Base-by-base conservation (phyloP, 1,139 yeast genomes). In the Pichia inconspicua region DNA sequence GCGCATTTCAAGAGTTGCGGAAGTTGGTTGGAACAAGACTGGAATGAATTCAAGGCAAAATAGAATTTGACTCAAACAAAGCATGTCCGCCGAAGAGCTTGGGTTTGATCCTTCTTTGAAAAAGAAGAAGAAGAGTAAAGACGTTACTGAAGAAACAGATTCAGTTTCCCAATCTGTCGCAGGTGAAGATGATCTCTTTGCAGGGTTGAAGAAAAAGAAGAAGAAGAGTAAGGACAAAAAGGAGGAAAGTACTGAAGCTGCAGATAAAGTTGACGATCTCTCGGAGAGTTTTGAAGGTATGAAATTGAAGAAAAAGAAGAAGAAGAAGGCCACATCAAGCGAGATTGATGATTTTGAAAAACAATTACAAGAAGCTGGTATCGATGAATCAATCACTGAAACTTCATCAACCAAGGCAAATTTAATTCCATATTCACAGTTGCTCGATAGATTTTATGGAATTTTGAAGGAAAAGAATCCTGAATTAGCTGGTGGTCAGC, bases 401-500 rank as follows among this genome's bases (percentile, higher is more conserved):
- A 58, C 58, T 46, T 59, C 63, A 17, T 57, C 63, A 17, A 58
- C 63, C 19, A 73, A 69, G 11, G 46, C 46, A 37, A 76, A 77
- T 45, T 92, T 87, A 40, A 73, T 88, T 58, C 80, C 94, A 53
- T 92, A 90, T 69, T 82, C 82, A 53, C 79, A 77, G 45, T 78
- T 92, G 56, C 77, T 92, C 60, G 76, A 84, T 49, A 80, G 97
- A 66, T 90, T 94, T 66, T 92, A 89, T 73, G 71, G 74, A 49
- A 83, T 90, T 55, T 78, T 94, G 62, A 88, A 87, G 63, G 84
- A 86, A 58, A 90, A 92, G 72, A 94, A 92, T 72, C 99, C 99
- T 52, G 98, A 92, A 67, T 78, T 94, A 63, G 98, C 97, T 44
- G 97, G 97, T 60, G 97, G 92, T 66, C 82, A 95, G 70, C 76